phyloP scores from a whole-genome alignment of 257 asterid species.

The Gynochthodes officinalis region DNA sequence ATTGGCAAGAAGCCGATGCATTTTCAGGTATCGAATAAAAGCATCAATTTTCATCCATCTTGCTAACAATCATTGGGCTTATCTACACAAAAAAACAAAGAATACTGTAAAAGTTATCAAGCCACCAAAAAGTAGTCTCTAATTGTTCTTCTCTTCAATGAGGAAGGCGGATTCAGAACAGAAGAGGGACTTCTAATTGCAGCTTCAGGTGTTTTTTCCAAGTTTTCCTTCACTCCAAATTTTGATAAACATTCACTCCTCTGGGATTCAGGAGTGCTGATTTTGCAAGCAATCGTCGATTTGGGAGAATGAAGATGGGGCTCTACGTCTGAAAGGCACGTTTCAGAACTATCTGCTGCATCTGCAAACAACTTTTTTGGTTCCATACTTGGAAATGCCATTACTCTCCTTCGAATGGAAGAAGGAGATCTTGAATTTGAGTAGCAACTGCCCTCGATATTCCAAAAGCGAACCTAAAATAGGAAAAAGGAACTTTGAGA shows the following conservation, averaged over 20 bases:
- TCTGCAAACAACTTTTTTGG: constrained; percentile 58
- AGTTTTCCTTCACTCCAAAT: constrained; percentile 36
- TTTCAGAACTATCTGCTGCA: constrained; percentile 32
- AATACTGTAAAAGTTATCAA: constrained; percentile 15
- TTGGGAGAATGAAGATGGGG: constrained; percentile 26
- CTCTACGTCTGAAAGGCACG: constrained; percentile 6
- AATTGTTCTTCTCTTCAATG: constrained; percentile 76
- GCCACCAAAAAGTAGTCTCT: constrained; percentile 66
- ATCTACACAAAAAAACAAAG: constrained; percentile 5
- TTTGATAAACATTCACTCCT: constrained; percentile 37
- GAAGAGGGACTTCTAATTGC: constrained; percentile 74
- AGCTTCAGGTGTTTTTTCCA: constrained; percentile 58
- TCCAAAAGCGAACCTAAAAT: constrained; percentile 73
- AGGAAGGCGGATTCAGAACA: constrained; percentile 83
- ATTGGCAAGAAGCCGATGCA: too few relatives aligned
- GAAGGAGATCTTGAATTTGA: constrained; percentile 78
- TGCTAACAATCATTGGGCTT: not conserved
- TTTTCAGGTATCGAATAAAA: too few relatives aligned
- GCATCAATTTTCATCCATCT: not conserved
- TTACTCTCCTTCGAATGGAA: constrained; percentile 68
- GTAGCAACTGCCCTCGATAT: constrained; percentile 64
- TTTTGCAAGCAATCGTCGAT: constrained; percentile 31
- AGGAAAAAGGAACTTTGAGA: not conserved
- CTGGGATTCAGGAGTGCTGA: constrained; percentile 67
- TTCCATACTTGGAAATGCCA: constrained; percentile 52